phyloP scores from a whole-genome alignment of 2,329 filamentous ascomycete genomes.

The Ambrosiella beaveri region DNA sequence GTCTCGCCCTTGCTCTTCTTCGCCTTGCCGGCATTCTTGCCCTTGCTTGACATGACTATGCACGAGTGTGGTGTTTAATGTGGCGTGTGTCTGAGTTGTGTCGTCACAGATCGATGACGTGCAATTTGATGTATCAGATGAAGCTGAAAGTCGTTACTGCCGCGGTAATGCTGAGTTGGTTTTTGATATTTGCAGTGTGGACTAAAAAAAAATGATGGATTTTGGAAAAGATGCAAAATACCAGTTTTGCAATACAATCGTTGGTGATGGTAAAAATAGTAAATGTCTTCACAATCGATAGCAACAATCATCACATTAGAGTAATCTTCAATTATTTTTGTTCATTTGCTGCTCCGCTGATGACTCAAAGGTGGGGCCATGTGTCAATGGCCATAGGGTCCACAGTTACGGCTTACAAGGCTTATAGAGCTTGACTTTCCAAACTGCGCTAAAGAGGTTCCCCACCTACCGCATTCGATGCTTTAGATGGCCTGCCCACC shows the following conservation, averaged over 20 bases:
- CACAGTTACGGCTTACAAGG: not conserved
- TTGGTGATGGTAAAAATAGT: not conserved
- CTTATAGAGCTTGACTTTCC: not conserved
- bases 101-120: not conserved
- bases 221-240: not conserved
- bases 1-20: slow-evolving; percentile 36
- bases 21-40: slow-evolving; percentile 25
- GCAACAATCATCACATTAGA: not conserved
- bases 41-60: slow-evolving; percentile 12
- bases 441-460: not conserved
- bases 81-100: not conserved
- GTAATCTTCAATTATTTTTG: not conserved
- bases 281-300: no score
- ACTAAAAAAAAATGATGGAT: not conserved
- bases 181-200: not conserved
- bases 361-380: slow-evolving; percentile 1
- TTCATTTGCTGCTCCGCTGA: not conserved
- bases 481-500: not conserved
- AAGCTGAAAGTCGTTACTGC: not conserved
- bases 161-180: not conserved
- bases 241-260: not conserved
- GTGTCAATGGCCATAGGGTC: not conserved
- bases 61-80: not conserved
- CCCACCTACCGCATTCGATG: not conserved
- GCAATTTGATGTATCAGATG: not conserved